A percentile compares a stretch with the other conserved stretches of the same genome.
Conservation (phyloP, 1,284 basidiomycete genomes). For the Bjerkandera adusta region DNA sequence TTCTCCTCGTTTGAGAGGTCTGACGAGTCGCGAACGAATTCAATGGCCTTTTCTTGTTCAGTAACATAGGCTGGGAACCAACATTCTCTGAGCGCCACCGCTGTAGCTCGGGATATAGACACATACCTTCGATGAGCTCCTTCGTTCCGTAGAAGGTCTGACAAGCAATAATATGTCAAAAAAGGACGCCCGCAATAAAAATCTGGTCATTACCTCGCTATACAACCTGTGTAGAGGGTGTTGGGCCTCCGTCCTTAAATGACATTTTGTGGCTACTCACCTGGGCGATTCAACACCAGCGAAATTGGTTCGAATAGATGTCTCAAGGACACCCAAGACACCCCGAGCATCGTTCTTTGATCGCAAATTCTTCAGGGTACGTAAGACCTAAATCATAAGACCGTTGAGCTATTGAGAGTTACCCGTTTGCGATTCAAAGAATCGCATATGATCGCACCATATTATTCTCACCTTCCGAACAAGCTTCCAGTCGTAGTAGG, state of each 20-base stretch:
- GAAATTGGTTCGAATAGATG: slow-evolving; percentile 92
- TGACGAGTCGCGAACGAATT: slow-evolving; percentile 71
- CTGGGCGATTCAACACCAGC: slow-evolving; percentile 89
- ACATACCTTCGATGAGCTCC: slow-evolving; percentile 76
- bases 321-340: slow-evolving; percentile 87
- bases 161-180: slow-evolving; percentile 13
- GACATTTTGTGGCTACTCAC: slow-evolving; percentile 30
- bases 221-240: slow-evolving; percentile 59
- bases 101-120: not conserved
- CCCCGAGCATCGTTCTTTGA: slow-evolving; percentile 80
- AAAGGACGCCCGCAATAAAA: slow-evolving; percentile 5
- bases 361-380: slow-evolving; percentile 60
- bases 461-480: slow-evolving; percentile 59
- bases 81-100: not conserved
- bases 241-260: slow-evolving; percentile 10
- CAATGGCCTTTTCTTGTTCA: slow-evolving; percentile 75
- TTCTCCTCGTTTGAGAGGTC: slow-evolving; percentile 87
- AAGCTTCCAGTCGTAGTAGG: slow-evolving; percentile 87
- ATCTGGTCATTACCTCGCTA: slow-evolving; percentile 63
- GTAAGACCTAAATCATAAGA: slow-evolving; percentile 48
- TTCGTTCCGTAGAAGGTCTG: slow-evolving; percentile 92
- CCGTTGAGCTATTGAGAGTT: not conserved
- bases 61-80: slow-evolving; percentile 64
- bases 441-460: not conserved
- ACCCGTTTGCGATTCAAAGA: not conserved